phyloP scores from a whole-genome alignment of 768 basidiomycete genomes.

The Mycena albidolilacea region DNA sequence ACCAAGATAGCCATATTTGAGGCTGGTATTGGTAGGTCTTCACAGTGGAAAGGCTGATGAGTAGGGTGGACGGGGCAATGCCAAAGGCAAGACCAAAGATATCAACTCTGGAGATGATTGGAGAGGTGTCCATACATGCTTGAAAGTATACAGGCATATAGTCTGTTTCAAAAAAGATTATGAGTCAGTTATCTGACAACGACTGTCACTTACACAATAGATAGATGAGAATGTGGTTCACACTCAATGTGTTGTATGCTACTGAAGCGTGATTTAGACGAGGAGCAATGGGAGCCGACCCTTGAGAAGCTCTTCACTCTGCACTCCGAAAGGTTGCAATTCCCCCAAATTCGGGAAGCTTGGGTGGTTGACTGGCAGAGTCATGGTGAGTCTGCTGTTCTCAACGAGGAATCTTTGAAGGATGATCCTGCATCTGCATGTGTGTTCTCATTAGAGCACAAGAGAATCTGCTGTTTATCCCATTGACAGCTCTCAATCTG shows the following conservation, averaged over 20 bases:
- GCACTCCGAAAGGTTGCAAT: conserved; percentile 5
- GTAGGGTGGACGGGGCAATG: conserved; percentile 40
- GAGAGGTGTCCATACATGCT: conserved; percentile 52
- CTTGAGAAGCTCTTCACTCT: conserved; percentile 42
- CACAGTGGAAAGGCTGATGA: conserved; percentile 48
- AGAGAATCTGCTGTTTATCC: not conserved
- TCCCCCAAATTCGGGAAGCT: conserved; percentile 43
- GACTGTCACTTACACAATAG: not conserved
- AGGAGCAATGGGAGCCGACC: conserved; percentile 15
- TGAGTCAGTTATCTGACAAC: not conserved
- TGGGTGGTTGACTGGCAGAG: conserved; percentile 50
- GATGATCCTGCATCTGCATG: conserved; percentile 37
- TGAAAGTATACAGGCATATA: conserved; percentile 63
- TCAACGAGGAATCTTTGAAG: conserved; percentile 29
- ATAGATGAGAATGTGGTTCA: conserved; percentile 5
- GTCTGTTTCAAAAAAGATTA: conserved; percentile 41
- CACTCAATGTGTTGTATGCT: not conserved
- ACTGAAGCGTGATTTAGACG: conserved; percentile 39
- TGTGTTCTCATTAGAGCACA: conserved; percentile 27
- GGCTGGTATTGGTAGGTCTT: conserved; percentile 19
- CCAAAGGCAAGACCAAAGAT: conserved; percentile 43
- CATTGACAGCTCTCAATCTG: conserved; percentile 38
- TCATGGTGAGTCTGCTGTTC: conserved; percentile 40
- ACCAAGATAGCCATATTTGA: conserved; percentile 32
- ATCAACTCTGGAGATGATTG: conserved; percentile 50